Evolutionary conservation across 805 yeast genomes (phyloP).

Genomic region (Brettanomyces custersianus): DNA sequence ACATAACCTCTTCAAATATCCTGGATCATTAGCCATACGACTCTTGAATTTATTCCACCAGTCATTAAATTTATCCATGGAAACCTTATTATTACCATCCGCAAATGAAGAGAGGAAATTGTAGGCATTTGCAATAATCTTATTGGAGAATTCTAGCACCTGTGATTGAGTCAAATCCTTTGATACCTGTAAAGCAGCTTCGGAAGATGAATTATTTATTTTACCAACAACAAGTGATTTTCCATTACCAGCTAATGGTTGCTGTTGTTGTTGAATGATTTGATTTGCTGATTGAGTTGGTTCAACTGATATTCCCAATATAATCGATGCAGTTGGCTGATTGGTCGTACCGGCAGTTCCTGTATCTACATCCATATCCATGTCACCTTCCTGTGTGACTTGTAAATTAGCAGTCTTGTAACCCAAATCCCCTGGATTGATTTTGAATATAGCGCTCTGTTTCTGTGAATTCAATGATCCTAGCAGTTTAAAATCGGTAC

Average conservation of each 20-base stretch:
- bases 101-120: conserved; percentile 85
- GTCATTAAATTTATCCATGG: conserved; percentile 77
- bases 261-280: conserved; percentile 31
- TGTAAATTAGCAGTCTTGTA: neutral
- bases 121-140: conserved; percentile 87
- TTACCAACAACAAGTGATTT: conserved; percentile 25
- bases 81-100: conserved; percentile 71
- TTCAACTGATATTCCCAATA: conserved; percentile 88
- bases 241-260: conserved; percentile 10
- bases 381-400: conserved; percentile 28
- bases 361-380: conserved; percentile 44
- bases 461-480: conserved; percentile 57
- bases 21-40: conserved; percentile 72
- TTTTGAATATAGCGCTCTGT: conserved; percentile 87
- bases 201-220: conserved; percentile 20
- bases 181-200: conserved; percentile 12
- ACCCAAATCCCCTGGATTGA: conserved; percentile 37
- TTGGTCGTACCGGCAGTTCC: conserved; percentile 10
- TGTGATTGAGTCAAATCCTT: conserved; percentile 15
- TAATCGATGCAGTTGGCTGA: conserved; percentile 11
- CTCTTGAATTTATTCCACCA: conserved; percentile 93
- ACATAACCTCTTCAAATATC: conserved; percentile 46
- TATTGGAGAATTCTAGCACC: conserved; percentile 62
- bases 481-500: conserved; percentile 48
- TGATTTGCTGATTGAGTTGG: conserved; percentile 58